A percentile compares a stretch with the other conserved stretches of the same genome.
Conservation (phyloP, 164 flowering plant species). For the Piper longum region DNA sequence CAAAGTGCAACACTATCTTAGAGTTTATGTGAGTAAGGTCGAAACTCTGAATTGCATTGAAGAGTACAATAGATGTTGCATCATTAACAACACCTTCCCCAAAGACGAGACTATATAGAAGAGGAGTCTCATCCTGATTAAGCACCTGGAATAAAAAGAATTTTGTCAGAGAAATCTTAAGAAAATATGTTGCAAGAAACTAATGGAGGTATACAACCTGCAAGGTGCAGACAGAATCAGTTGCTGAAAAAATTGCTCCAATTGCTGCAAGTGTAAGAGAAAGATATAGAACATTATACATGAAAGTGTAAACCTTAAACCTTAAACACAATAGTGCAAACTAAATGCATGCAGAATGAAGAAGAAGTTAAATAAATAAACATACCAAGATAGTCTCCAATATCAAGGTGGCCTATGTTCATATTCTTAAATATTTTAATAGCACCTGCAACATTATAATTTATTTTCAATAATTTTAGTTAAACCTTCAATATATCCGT, state of each 20-base stretch:
- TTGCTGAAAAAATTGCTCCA: slow-evolving; percentile 74
- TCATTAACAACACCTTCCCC: slow-evolving; percentile 97
- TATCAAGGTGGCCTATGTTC: slow-evolving; percentile 43
- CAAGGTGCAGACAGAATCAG: slow-evolving; percentile 87
- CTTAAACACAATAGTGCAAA: not conserved
- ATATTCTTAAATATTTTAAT: slow-evolving; percentile 34
- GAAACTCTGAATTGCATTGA: slow-evolving; percentile 82
- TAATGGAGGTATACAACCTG: slow-evolving; percentile 25
- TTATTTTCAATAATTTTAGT: too few relatives aligned
- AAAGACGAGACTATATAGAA: slow-evolving; percentile 78
- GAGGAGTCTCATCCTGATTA: slow-evolving; percentile 88
- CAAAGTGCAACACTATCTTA: slow-evolving; percentile 32
- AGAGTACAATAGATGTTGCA: slow-evolving; percentile 92
- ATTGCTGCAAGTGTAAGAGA: slow-evolving; percentile 31
- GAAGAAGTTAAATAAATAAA: not conserved
- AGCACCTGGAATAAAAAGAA: slow-evolving; percentile 46
- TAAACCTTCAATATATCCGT: too few relatives aligned
- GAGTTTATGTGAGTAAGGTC: slow-evolving; percentile 51
- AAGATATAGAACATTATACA: not conserved
- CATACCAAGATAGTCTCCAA: slow-evolving; percentile 82
- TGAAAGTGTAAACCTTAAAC: not conserved
- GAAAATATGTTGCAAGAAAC: not conserved
- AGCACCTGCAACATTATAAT: slow-evolving; percentile 36
- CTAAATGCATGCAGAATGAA: not conserved
- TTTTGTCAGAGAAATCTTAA: not conserved